Conservation (phyloP, 192 early-diverging fungal genomes). For the Linnemannia hyalina region DNA sequence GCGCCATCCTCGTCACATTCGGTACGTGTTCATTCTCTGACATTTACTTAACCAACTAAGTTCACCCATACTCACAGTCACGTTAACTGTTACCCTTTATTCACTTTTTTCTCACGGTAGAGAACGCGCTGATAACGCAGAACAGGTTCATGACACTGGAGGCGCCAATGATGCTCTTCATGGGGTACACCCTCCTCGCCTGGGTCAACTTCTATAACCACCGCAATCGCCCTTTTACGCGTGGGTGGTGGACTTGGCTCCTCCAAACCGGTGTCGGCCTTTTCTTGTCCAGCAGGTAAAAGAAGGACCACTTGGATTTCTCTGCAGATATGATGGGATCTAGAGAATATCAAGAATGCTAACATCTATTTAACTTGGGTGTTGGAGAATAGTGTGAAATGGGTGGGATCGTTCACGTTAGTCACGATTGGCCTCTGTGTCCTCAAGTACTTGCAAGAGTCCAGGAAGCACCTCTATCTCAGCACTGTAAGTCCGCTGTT, state of each 20-base stretch:
- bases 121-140: conserved; percentile 91
- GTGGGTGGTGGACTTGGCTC: conserved; percentile 91
- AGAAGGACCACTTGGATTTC: neutral
- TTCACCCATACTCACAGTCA: neutral
- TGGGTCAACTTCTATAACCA: conserved; percentile 91
- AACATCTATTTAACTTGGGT: neutral
- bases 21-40: conserved; percentile 58
- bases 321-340: neutral
- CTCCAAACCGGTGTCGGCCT: conserved; percentile 83
- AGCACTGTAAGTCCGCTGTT: conserved; percentile 43
- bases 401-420: conserved; percentile 94
- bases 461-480: conserved; percentile 76
- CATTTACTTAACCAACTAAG: too few relatives aligned
- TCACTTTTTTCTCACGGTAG: conserved; percentile 53
- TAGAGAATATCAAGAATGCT: neutral
- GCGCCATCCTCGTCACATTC: conserved; percentile 83
- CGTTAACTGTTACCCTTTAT: neutral
- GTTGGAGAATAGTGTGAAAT: conserved; percentile 77
- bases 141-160: conserved; percentile 92
- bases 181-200: conserved; percentile 76
- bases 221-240: conserved; percentile 75
- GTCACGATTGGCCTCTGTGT: conserved; percentile 85
- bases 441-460: conserved; percentile 85
- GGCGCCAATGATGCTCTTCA: conserved; percentile 90
- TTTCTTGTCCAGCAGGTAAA: conserved; percentile 60